Base-by-base conservation (phyloP, 2,329 filamentous ascomycete genomes). In the Daldinia sp. region DNA sequence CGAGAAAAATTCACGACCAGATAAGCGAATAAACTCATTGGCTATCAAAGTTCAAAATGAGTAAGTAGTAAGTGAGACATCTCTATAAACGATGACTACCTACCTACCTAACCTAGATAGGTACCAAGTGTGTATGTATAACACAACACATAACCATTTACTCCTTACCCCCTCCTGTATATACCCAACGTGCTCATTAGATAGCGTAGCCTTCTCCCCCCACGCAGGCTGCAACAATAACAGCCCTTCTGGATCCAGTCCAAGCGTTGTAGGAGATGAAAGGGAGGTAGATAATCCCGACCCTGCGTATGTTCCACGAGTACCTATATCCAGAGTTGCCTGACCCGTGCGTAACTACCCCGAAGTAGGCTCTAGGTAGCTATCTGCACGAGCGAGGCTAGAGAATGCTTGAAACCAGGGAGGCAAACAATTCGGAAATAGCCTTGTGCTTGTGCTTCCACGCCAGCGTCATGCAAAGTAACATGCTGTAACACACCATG, bases 361-460 rank as follows among this genome's bases (percentile, higher is more conserved):
- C 7, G 7, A 50, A 23, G 50, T 35, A 30, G 13, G 20, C 33
- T 35, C 33, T 23, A 23, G 20, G 20, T 23, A 23, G 20, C 20
- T 41, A 56, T 37, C 53, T 41, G 53, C 53, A 56, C 20, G 46
- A 51, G 46, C 28, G 46, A 51, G 46, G 46, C 46, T 51, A 33
- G 46, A 51, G 26, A 51, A 51, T 51, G 15, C 13, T 10, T 26
- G 26, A 51, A 51, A 33, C 46, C 26, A 51, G 28, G 46, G 46
- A 30, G 46, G 46, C 46, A 51, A 51, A 51, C 46, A 51, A 51
- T 51, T 51, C 46, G 46, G 28, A 51, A 51, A 51, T 51, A 51
- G 46, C 46, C 46, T 51, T 51, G 46, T 51, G 46, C 46, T 33
- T 51, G 46, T 51, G 46, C 46, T 26, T 51, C 46, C 46, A 51